Evolutionary conservation across 176 grass and related monocot genomes (phyloP).

Genomic region (Sorghum bicolor): DNA sequence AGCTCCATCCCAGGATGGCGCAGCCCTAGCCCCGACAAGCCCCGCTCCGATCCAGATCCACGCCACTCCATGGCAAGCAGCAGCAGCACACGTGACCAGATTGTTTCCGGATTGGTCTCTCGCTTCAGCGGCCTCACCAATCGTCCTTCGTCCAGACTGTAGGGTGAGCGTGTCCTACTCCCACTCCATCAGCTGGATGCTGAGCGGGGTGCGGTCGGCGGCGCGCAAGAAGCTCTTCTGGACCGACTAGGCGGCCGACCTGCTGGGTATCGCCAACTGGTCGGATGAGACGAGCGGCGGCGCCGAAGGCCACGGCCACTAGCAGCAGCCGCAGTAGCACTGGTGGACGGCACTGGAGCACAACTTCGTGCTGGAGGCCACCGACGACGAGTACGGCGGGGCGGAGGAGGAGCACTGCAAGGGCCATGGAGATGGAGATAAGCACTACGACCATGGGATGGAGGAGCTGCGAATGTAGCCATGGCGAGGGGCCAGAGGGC

Average conservation of each 20-base stretch:
- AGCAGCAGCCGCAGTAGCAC: background rate
- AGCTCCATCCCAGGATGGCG: no score
- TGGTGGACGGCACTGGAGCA: slow-evolving; percentile 48
- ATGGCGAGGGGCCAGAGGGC: no score
- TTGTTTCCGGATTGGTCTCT: background rate
- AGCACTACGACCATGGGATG: no score
- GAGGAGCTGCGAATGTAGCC: no score
- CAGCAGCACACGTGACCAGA: no score
- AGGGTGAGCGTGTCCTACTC: slow-evolving; percentile 38
- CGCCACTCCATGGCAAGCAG: no score
- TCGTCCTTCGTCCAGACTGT: background rate
- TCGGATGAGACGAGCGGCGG: background rate
- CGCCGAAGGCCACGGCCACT: background rate
- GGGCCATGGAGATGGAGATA: no score
- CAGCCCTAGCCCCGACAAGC: no score
- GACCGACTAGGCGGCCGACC: slow-evolving; percentile 19
- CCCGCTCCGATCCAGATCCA: no score
- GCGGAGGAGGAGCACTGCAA: no score
- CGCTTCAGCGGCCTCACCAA: background rate
- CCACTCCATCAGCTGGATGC: slow-evolving; percentile 40
- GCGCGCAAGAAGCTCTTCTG: slow-evolving; percentile 46
- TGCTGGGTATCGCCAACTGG: slow-evolving; percentile 25
- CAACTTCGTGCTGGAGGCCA: slow-evolving; percentile 59
- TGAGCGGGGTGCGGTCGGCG: slow-evolving; percentile 41
- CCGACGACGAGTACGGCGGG: slow-evolving; percentile 89